phyloP scores from a whole-genome alignment of 2,329 filamentous ascomycete genomes.

The Aspergillus ruber region DNA sequence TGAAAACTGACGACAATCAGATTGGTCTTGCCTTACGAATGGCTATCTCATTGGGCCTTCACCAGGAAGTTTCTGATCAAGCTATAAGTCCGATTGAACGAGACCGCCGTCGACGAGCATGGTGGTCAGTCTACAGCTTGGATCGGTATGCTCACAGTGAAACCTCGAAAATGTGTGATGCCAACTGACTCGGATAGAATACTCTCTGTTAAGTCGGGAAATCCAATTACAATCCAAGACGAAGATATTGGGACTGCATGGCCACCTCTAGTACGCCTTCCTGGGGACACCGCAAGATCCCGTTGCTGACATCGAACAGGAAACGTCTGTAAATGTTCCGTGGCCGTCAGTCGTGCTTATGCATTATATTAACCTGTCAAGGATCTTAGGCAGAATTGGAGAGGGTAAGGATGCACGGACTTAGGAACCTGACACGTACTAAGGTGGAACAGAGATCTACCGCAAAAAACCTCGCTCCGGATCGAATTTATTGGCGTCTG shows the following conservation, averaged over 20 bases:
- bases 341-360: slow-evolving; percentile 45
- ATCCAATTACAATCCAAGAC: slow-evolving; percentile 50
- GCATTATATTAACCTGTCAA: slow-evolving; percentile 49
- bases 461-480: slow-evolving; percentile 44
- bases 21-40: slow-evolving; percentile 51
- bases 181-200: slow-evolving; percentile 24
- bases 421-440: neutral
- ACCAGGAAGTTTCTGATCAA: slow-evolving; percentile 44
- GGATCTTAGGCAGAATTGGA: slow-evolving; percentile 47
- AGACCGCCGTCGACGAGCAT: slow-evolving; percentile 48
- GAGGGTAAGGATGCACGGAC: slow-evolving; percentile 18
- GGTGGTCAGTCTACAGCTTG: slow-evolving; percentile 54
- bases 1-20: slow-evolving; percentile 12
- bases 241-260: slow-evolving; percentile 46
- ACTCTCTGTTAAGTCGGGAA: slow-evolving; percentile 49
- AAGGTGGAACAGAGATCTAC: slow-evolving; percentile 39
- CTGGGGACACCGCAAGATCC: neutral
- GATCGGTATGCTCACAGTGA: slow-evolving; percentile 32
- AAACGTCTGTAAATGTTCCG: slow-evolving; percentile 16
- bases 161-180: neutral
- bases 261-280: slow-evolving; percentile 22
- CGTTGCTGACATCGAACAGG: slow-evolving; percentile 5
- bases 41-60: slow-evolving; percentile 46
- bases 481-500: slow-evolving; percentile 43
- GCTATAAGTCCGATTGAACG: slow-evolving; percentile 36